A percentile compares a stretch with the other conserved stretches of the same genome.
These are phyloP conservation scores for Fusarium ambrosium DNA, from an alignment of 2,329 filamentous ascomycete species.

Conservation along the genomic window DNA sequence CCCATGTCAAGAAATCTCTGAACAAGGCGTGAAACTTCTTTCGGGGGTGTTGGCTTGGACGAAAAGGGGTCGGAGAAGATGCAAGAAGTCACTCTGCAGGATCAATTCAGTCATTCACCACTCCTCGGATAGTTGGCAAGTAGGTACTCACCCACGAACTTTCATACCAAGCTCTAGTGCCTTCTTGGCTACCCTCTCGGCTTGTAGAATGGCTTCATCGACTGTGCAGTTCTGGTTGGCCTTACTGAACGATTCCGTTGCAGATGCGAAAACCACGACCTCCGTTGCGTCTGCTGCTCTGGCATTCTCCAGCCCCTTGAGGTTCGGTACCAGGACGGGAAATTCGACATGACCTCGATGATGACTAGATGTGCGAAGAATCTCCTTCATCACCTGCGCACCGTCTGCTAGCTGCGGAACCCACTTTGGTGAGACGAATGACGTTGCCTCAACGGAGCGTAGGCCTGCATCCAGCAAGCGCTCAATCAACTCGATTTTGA, in stretches of 20 bases:
- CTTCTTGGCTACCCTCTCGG: constrained; percentile 1
- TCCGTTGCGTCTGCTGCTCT: constrained; percentile 12
- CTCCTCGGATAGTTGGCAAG: no score
- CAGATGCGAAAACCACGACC: constrained; percentile 21
- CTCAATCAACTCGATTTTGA: constrained; percentile 16
- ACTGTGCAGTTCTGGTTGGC: constrained; percentile 22
- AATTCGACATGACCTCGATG: no score
- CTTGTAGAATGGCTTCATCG: constrained; percentile 19
- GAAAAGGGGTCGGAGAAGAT: constrained; percentile 26
- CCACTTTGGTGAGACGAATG: constrained; percentile 29
- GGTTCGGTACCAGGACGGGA: constrained; percentile 20
- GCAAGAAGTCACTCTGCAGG: background rate
- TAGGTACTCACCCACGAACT: constrained; percentile 21
- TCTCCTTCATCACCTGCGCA: background rate
- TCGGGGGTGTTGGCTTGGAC: no score
- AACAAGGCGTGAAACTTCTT: background rate
- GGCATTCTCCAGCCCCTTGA: constrained; percentile 18
- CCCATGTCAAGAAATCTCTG: constrained; percentile 22
- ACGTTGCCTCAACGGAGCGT: constrained; percentile 18
- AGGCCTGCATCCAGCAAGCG: constrained; percentile 5
- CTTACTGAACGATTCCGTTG: constrained; percentile 24
- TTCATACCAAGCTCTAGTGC: constrained; percentile 13
- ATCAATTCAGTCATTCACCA: no score
- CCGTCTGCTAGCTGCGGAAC: constrained; percentile 26
- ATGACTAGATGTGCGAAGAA: no score